These are phyloP conservation scores for Phytopythium ostracodes DNA, from an alignment of 352 stramenopile species.

Conservation along the genomic window DNA sequence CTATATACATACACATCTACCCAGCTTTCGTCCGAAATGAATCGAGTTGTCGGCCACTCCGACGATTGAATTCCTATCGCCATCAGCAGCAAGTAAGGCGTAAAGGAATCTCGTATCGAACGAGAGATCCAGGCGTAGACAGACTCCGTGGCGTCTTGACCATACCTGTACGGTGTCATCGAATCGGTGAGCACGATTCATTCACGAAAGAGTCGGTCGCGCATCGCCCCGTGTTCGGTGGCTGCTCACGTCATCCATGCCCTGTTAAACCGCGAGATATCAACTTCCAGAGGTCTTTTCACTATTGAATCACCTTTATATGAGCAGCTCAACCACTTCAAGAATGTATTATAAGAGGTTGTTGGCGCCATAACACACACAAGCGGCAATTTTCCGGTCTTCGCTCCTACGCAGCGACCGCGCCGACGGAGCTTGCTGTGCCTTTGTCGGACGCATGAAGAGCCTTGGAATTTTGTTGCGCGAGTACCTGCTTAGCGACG, in stretches of 20 bases:
- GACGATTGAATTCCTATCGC: too few relatives aligned
- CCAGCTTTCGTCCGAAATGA: neutral
- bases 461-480: neutral
- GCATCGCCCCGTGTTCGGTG: neutral
- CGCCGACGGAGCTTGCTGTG: neutral
- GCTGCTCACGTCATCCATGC: neutral
- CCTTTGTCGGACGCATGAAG: neutral
- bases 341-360: neutral
- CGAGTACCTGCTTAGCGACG: constrained; percentile 10
- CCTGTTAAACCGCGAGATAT: neutral
- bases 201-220: neutral
- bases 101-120: neutral
- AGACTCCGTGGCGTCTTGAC: too few relatives aligned
- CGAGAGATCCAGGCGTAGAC: neutral
- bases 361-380: neutral
- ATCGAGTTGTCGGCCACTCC: neutral
- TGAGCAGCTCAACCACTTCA: neutral
- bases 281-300: neutral
- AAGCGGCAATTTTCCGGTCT: too few relatives aligned
- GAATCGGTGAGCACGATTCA: neutral
- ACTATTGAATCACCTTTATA: neutral
- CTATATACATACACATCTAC: too few relatives aligned
- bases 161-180: too few relatives aligned
- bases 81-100: too few relatives aligned
- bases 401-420: neutral